These are phyloP conservation scores for Dictyostelium capitatum DNA, from an alignment of 78 protist species.

Conservation along the genomic window DNA sequence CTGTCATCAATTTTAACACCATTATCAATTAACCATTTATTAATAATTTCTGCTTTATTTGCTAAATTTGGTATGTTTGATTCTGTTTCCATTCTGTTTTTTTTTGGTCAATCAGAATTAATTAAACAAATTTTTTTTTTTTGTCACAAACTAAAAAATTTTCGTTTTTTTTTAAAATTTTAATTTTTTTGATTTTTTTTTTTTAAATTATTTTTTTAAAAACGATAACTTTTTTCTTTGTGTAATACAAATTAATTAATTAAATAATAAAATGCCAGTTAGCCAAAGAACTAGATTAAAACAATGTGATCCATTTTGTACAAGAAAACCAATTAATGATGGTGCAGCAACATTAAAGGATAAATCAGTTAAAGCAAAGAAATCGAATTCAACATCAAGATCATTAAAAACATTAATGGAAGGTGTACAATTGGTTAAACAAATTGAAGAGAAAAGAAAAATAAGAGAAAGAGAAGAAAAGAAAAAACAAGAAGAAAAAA, in stretches of 20 bases:
- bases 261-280: background rate
- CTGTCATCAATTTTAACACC: slow-evolving; percentile 14
- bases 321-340: slow-evolving; percentile 29
- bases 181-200: too few species aligned
- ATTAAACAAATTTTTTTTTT: too few species aligned
- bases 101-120: too few species aligned
- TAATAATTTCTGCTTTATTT: slow-evolving; percentile 30
- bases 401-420: slow-evolving; percentile 42
- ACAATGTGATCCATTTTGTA: slow-evolving; percentile 61
- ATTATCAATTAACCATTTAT: slow-evolving; percentile 53
- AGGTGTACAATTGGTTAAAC: slow-evolving; percentile 28
- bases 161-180: background rate
- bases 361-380: slow-evolving; percentile 38
- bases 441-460: slow-evolving; percentile 48
- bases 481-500: slow-evolving; percentile 15
- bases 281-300: slow-evolving; percentile 22
- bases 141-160: too few species aligned
- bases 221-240: background rate
- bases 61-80: background rate
- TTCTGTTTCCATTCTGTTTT: background rate
- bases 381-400: slow-evolving; percentile 12
- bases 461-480: background rate
- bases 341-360: slow-evolving; percentile 5
- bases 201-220: too few species aligned
- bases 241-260: background rate